Base-by-base conservation (phyloP, 257 asterid genomes). In the Craterostigma plantagineum region DNA sequence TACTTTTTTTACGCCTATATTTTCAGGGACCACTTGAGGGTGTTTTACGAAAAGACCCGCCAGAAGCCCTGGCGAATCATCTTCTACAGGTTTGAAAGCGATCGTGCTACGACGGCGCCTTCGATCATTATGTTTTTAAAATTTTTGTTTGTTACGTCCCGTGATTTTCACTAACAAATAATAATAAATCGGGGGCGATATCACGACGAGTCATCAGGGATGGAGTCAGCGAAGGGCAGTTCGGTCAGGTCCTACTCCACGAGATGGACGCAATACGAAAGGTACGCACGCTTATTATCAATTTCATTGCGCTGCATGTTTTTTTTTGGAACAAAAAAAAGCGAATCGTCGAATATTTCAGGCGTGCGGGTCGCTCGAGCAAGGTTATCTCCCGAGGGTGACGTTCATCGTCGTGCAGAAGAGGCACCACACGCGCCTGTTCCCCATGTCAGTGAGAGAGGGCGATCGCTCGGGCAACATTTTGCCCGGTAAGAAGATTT, bases 191-290 rank as follows among this genome's bases (percentile, higher is more conserved):
- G n/a, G n/a, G n/a, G n/a, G n/a, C n/a, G n/a, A n/a, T n/a, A 61
- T 70, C 81, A 4, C 68, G 78, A 61, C 73, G 78, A 12, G 76
- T 0, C n/a, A n/a, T n/a, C 62, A 76, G 87, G 56, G 87, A 76
- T 59, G 87, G 87, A 11, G 81, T 76, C 8, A 72, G 81, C 27
- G 81, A 76, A 45, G 87, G 87, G 8, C 87, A 76, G 37, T 76
- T 76, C 51, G 72, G 72, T 48, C 87, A 76, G 63, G 78, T 76
- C 9, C 45, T 76, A 45, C 78, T 76, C 15, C 63, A 53, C 42
- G 87, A 76, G 53, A 77, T 76, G 16, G 81, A 76, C 52, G 86
- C 86, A 0, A 75, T 75, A 41, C 75, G 86, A 18, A 69, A 64
- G 73, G 87, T 76, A 34, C 30, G 17, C 10, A 7, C 18, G 11